Conservation (phyloP, 164 flowering plant genomes). For the Stephania cephalantha region DNA sequence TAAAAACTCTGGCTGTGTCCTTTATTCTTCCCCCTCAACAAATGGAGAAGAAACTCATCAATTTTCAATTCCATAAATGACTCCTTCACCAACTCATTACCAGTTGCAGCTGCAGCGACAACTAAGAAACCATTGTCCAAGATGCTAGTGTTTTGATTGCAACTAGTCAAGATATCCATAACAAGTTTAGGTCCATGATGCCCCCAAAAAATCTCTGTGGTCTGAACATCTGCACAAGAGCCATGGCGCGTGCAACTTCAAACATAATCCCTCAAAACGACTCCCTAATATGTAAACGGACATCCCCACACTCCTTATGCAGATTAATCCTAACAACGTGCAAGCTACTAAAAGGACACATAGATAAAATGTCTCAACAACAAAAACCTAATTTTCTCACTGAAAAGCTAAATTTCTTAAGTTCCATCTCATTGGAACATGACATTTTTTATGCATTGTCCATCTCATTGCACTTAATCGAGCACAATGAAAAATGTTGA, state of each 20-base stretch:
- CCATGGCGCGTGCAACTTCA: neutral
- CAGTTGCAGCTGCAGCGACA: constrained; percentile 81
- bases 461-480: no score
- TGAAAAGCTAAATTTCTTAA: no score
- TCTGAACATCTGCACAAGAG: constrained; percentile 55
- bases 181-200: constrained; percentile 54
- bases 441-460: no score
- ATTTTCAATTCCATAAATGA: constrained; percentile 76
- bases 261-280: neutral
- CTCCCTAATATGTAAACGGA: neutral
- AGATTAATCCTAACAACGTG: neutral
- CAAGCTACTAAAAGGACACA: no score
- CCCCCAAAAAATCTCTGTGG: constrained; percentile 53
- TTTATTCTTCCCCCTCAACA: constrained; percentile 31
- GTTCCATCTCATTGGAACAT: no score
- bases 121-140: constrained; percentile 62
- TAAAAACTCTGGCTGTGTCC: constrained; percentile 45
- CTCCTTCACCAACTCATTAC: constrained; percentile 83
- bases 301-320: neutral
- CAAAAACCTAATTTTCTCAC: no score
- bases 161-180: constrained; percentile 36
- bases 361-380: no score
- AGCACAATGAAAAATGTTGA: no score
- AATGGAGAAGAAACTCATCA: constrained; percentile 59
- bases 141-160: constrained; percentile 30